Conservation (phyloP, 176 grass and related monocot genomes). For the Eremochloa ophiuroides region DNA sequence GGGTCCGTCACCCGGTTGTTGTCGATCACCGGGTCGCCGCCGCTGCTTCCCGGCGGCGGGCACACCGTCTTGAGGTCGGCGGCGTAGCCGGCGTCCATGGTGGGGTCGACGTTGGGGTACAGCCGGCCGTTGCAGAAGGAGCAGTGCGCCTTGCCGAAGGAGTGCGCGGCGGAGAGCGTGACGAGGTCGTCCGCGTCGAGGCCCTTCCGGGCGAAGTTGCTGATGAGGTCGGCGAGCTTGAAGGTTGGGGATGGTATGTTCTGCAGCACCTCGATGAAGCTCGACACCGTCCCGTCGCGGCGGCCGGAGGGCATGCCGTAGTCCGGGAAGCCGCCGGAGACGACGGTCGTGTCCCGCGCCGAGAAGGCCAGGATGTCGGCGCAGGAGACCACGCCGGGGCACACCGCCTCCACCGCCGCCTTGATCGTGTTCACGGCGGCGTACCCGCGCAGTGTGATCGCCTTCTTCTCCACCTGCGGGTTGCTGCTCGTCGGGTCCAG, state of each 20-base stretch:
- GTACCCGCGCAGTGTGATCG: slow-evolving; percentile 36
- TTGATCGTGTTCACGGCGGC: slow-evolving; percentile 50
- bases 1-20: slow-evolving; percentile 11
- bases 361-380: slow-evolving; percentile 61
- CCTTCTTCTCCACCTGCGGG: slow-evolving; percentile 37
- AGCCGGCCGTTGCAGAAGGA: slow-evolving; percentile 2
- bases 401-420: slow-evolving; percentile 30
- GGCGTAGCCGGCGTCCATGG: slow-evolving; percentile 4
- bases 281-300: neutral
- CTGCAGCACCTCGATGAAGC: slow-evolving; percentile 9
- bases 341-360: slow-evolving; percentile 34
- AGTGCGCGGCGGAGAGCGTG: slow-evolving; percentile 24
- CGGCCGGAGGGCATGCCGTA: slow-evolving; percentile 13
- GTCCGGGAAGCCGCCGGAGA: slow-evolving; percentile 17
- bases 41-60: neutral
- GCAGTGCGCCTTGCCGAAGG: slow-evolving; percentile 14
- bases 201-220: slow-evolving; percentile 12
- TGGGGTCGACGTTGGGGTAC: slow-evolving; percentile 4
- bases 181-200: slow-evolving; percentile 11
- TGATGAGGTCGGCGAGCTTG: neutral
- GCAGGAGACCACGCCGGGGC: slow-evolving; percentile 41
- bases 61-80: neutral
- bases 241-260: neutral
- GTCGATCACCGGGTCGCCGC: neutral
- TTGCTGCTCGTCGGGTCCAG: neutral